A percentile compares a stretch with the other conserved stretches of the same genome.
Evolutionary conservation across 140 eudicot species (phyloP).

Genomic region (Senecio squalidus): DNA sequence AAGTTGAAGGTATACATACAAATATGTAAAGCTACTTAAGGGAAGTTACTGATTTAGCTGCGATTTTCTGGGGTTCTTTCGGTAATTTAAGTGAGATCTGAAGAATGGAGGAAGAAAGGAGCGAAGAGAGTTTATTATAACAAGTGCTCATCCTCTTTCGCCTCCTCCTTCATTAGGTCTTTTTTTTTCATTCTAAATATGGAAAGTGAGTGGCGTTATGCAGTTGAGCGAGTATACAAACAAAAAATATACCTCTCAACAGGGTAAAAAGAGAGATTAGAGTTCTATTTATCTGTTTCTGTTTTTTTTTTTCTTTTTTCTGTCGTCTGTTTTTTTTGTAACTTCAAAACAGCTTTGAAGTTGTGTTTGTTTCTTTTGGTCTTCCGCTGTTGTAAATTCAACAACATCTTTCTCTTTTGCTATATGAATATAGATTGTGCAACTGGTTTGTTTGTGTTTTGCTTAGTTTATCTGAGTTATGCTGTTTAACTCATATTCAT

Average conservation of each 20-base stretch:
- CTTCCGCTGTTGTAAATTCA: conserved; percentile 58
- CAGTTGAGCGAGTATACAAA: conserved; percentile 26
- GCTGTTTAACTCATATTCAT: no score
- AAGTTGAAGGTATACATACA: conserved; percentile 54
- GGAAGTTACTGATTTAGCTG: no score
- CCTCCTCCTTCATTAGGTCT: conserved; percentile 44
- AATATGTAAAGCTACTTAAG: conserved; percentile 17
- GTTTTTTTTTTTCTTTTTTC: background rate
- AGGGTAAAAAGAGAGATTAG: conserved; percentile 24
- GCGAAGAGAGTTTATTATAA: conserved; percentile 61
- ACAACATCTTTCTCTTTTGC: conserved; percentile 42
- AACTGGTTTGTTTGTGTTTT: background rate
- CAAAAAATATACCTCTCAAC: conserved; percentile 42
- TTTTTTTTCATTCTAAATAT: conserved; percentile 12
- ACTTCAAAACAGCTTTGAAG: conserved; percentile 35
- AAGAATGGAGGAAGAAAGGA: conserved; percentile 64
- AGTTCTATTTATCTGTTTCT: conserved; percentile 9
- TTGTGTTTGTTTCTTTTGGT: conserved; percentile 10
- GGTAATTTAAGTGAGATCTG: conserved; percentile 31
- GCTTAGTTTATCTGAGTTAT: no score
- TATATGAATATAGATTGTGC: conserved; percentile 43
- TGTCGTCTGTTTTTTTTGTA: conserved; percentile 13
- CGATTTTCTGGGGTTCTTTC: conserved; percentile 26
- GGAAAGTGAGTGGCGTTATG: conserved; percentile 21
- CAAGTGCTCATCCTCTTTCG: conserved; percentile 94